These are phyloP conservation scores for Cucurbita argyrosperma DNA, from an alignment of 306 rosid genomes.

Conservation along the genomic window DNA sequence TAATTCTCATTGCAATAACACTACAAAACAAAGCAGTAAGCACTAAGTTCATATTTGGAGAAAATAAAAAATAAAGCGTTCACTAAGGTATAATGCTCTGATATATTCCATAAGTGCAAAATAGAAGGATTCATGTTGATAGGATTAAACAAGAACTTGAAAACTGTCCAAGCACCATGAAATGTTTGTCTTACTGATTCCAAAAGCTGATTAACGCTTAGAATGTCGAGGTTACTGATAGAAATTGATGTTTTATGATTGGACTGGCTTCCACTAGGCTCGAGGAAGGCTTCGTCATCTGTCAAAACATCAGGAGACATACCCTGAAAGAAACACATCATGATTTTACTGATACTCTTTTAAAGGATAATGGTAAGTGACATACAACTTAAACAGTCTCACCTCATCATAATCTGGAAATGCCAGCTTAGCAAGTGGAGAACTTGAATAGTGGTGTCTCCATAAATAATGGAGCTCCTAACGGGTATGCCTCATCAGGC, in stretches of 20 bases:
- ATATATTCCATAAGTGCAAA: neutral
- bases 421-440: constrained; percentile 63
- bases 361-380: constrained; percentile 7
- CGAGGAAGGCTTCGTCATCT: constrained; percentile 58
- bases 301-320: constrained; percentile 34
- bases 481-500: constrained; percentile 77
- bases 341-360: neutral
- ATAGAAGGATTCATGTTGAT: neutral
- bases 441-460: constrained; percentile 66
- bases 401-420: constrained; percentile 65
- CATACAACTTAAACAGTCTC: constrained; percentile 7
- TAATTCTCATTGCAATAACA: too few relatives aligned
- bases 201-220: constrained; percentile 71
- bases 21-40: too few relatives aligned
- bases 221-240: constrained; percentile 31
- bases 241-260: constrained; percentile 56
- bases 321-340: constrained; percentile 31
- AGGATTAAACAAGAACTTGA: neutral
- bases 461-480: constrained; percentile 71
- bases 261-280: constrained; percentile 58
- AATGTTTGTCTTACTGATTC: constrained; percentile 61
- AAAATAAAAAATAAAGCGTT: neutral
- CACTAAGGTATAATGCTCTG: neutral
- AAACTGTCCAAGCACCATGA: neutral
- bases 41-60: neutral